These are phyloP conservation scores for Hymenoscyphus scutula DNA, from an alignment of 2,329 filamentous ascomycete genomes.

Conservation along the genomic window DNA sequence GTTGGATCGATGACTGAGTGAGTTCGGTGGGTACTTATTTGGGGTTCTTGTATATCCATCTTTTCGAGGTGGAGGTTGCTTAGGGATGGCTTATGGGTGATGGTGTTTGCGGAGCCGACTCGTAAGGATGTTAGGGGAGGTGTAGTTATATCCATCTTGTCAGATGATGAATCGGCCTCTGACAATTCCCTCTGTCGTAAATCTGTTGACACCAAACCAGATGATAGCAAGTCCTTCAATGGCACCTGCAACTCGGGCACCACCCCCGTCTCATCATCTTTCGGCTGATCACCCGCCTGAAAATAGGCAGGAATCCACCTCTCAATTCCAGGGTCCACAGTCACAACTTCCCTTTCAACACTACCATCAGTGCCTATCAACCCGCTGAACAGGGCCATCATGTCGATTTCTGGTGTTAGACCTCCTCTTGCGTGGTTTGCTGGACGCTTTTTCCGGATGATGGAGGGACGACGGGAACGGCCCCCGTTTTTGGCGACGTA, in stretches of 20 bases:
- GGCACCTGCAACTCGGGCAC: too few relatives aligned
- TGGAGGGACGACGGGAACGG: slow-evolving; percentile 21
- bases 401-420: slow-evolving; percentile 58
- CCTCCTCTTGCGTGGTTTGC: slow-evolving; percentile 45
- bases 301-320: slow-evolving; percentile 81
- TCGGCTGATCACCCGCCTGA: slow-evolving; percentile 23
- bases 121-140: too few relatives aligned
- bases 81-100: too few relatives aligned
- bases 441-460: slow-evolving; percentile 25
- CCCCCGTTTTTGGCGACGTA: slow-evolving; percentile 50
- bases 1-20: slow-evolving; percentile 81
- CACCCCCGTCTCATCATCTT: too few relatives aligned
- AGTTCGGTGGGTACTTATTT: too few relatives aligned
- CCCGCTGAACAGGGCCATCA: slow-evolving; percentile 60
- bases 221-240: too few relatives aligned
- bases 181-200: too few relatives aligned
- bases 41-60: neutral
- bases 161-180: too few relatives aligned
- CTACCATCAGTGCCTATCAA: slow-evolving; percentile 54
- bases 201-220: too few relatives aligned
- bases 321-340: slow-evolving; percentile 51
- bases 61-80: neutral
- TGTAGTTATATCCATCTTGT: too few relatives aligned
- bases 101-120: too few relatives aligned
- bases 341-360: slow-evolving; percentile 51